These are phyloP conservation scores for Phylloporus scabripes DNA, from an alignment of 768 basidiomycete species.

Conservation along the genomic window DNA sequence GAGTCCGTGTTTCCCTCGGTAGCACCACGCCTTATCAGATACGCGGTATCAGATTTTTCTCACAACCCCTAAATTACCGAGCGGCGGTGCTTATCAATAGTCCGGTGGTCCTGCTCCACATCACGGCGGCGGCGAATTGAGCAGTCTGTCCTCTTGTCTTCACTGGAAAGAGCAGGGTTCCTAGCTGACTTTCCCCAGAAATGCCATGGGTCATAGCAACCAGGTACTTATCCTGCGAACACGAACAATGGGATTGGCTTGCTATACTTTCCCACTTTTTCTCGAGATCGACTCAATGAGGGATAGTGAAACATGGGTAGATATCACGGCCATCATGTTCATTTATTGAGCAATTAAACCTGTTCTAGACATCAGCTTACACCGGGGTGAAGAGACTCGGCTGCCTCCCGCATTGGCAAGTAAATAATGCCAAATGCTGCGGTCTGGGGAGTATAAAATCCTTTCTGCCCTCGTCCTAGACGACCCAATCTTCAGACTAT, in stretches of 20 bases:
- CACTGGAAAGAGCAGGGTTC: not conserved
- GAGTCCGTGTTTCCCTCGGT: too few species aligned
- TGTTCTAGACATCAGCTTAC: not conserved
- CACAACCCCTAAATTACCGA: too few species aligned
- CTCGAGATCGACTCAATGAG: not conserved
- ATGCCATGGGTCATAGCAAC: too few species aligned
- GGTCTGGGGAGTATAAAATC: not conserved
- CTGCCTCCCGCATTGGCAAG: not conserved
- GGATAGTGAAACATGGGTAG: not conserved
- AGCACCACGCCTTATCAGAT: not conserved
- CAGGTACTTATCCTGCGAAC: not conserved
- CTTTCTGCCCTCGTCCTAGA: too few species aligned
- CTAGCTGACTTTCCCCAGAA: too few species aligned
- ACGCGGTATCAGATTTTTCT: too few species aligned
- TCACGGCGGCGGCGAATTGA: not conserved
- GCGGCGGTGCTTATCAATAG: too few species aligned
- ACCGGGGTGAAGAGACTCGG: too few species aligned
- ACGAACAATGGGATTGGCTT: not conserved
- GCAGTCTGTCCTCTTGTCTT: not conserved
- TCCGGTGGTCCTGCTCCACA: too few species aligned
- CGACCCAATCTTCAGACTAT: not conserved
- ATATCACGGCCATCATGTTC: not conserved
- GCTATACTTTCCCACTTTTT: not conserved
- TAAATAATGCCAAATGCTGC: constrained; percentile 1
- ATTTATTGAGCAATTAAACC: not conserved